These are phyloP conservation scores for Russula dissimulans DNA, from an alignment of 768 basidiomycete genomes.

Conservation along the genomic window DNA sequence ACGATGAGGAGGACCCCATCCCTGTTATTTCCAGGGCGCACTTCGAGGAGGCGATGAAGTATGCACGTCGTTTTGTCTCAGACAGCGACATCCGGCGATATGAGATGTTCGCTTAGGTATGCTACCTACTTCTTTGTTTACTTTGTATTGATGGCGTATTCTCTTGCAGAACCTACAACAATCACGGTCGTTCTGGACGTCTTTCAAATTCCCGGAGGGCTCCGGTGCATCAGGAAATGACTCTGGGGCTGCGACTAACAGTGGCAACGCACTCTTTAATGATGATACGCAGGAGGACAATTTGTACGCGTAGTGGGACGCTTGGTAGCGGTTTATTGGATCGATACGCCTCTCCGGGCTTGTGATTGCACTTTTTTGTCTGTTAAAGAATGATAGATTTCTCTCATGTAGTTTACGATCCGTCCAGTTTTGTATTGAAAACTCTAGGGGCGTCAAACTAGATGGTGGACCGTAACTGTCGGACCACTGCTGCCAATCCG, in stretches of 20 bases:
- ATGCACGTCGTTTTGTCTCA: constrained; percentile 91
- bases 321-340: not conserved
- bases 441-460: not conserved
- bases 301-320: constrained; percentile 58
- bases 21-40: constrained; percentile 85
- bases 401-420: constrained; percentile 6
- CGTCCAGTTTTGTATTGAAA: not conserved
- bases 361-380: constrained; percentile 4
- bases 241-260: constrained; percentile 26
- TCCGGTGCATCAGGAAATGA: constrained; percentile 21
- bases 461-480: too few species aligned
- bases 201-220: constrained; percentile 94
- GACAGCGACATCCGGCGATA: constrained; percentile 96
- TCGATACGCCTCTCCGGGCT: not conserved
- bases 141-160: constrained; percentile 6
- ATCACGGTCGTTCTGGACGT: constrained; percentile 85
- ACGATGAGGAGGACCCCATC: constrained; percentile 76
- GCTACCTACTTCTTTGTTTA: constrained; percentile 9
- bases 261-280: constrained; percentile 66
- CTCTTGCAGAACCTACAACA: constrained; percentile 69
- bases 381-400: constrained; percentile 13
- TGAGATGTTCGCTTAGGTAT: constrained; percentile 92
- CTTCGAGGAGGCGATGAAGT: constrained; percentile 99
- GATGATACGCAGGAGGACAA: constrained; percentile 88
- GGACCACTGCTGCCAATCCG: too few species aligned